Percentiles rank a stretch among this genome's conserved stretches.
These are phyloP conservation scores for Neurospora sp. DNA, from an alignment of 495 filamentous ascomycete genomes.

Conservation along the genomic window DNA sequence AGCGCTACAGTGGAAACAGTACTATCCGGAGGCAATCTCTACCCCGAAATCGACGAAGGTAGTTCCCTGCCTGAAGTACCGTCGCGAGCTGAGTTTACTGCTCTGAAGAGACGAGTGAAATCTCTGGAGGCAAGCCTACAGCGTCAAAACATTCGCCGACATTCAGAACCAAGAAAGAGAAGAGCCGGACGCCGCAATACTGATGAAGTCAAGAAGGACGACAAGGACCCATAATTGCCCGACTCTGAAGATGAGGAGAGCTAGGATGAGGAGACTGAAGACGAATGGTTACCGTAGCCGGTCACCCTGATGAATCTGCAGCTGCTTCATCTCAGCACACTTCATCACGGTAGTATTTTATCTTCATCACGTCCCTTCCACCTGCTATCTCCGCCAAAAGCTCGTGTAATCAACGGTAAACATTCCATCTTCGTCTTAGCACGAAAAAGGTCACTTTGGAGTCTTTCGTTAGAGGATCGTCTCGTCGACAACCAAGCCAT, in stretches of 20 bases:
- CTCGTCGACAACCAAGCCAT: background rate
- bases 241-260: background rate
- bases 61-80: background rate
- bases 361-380: background rate
- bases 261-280: background rate
- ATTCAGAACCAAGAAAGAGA: background rate
- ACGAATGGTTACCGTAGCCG: background rate
- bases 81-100: background rate
- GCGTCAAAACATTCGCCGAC: background rate
- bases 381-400: background rate
- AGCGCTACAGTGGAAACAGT: background rate
- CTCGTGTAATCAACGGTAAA: background rate
- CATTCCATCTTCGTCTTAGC: background rate
- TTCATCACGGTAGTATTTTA: background rate
- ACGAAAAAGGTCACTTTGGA: background rate
- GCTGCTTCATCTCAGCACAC: background rate
- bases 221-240: background rate
- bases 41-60: background rate
- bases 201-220: background rate
- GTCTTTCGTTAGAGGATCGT: background rate
- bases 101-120: background rate
- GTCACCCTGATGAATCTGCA: background rate
- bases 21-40: background rate
- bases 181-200: background rate
- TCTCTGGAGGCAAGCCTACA: background rate